Evolutionary conservation across 139 green algal species (phyloP), one percentile per base, ranked within the genome.

Genomic region (Chlamydomonas incerta): DNA sequence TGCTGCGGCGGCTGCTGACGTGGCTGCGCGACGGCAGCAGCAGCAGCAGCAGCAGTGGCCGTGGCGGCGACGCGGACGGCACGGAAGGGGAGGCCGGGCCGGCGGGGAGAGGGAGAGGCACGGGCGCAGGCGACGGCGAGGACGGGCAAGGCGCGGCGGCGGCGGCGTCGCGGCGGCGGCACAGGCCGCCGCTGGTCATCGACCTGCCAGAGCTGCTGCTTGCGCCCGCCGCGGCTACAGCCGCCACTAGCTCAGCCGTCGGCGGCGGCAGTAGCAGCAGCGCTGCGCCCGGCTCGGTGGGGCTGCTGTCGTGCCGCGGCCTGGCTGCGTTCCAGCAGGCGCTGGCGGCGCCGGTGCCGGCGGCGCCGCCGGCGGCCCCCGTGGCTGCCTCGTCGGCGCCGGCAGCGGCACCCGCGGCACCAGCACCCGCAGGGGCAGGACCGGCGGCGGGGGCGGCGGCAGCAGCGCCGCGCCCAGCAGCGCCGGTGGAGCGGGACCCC

Each of bases 1-100:
- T 89, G 3, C 50, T 94, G 62, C 72, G 87, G 15, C 46, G 60
- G 21, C 72, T 94, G 70, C 68, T 94, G 67, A 23, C 26, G 2
- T 85, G 67, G 60, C 76, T 93, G 63, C 63, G 66, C 0, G 65
- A 74, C 29, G 24, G 77, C 23, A 24, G 63, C 29, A 18, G 58
- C 5, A 29, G 29, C 29, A 55, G n/a, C 11, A 31, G 23, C 33
- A n/a, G 33, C 33, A 74, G 83, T 24, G 37, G 47, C 63, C n/a
- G 83, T 63, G 34, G 65, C 52, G 9, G 46, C 31, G 73, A 3
- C 13, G 20, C 1, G 28, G 8, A 29, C 73, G n/a, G 55, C 26
- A 18, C 52, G 60, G 29, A 3, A 50, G 60, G 29, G 46, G 69
- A 11, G 41, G 41, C 41, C 6, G 41, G 6, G 41, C 41, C 8